A percentile compares a stretch with the other conserved stretches of the same genome.
These are phyloP conservation scores for Trichaptum fuscoviolaceum DNA, from an alignment of 768 basidiomycete genomes.

Conservation along the genomic window DNA sequence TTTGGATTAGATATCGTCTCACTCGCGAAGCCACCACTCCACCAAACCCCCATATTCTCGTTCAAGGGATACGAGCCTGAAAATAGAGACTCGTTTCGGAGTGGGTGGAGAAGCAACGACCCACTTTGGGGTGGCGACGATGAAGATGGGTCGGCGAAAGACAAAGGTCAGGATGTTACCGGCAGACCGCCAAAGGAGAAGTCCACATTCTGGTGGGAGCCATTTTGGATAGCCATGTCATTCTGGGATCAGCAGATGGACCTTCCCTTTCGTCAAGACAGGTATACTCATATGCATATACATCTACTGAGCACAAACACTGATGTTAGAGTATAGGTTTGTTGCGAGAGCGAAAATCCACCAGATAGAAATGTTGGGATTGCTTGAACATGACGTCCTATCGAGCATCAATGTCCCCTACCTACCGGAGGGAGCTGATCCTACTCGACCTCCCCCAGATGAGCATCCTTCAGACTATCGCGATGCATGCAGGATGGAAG, in stretches of 20 bases:
- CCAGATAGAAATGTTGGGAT: conserved; percentile 91
- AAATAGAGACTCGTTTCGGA: conserved; percentile 41
- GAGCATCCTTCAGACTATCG: conserved; percentile 30
- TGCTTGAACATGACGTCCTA: conserved; percentile 87
- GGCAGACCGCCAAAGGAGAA: conserved; percentile 30
- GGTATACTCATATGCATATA: conserved; percentile 36
- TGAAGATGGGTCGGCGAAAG: conserved; percentile 23
- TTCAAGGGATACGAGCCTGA: conserved; percentile 68
- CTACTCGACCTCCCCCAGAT: conserved; percentile 25
- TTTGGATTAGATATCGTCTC: conserved; percentile 85
- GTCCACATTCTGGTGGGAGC: conserved; percentile 83
- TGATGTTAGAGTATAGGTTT: conserved; percentile 50
- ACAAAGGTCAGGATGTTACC: conserved; percentile 22
- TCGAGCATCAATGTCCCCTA: conserved; percentile 86
- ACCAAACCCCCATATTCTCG: conserved; percentile 90
- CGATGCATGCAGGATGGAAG: conserved; percentile 46
- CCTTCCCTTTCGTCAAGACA: conserved; percentile 71
- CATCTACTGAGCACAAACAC: background rate
- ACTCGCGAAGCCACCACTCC: conserved; percentile 86
- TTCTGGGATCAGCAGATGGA: conserved; percentile 90
- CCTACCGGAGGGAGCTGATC: conserved; percentile 42
- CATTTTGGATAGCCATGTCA: conserved; percentile 76
- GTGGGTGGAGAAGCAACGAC: conserved; percentile 47
- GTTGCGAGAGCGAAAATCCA: conserved; percentile 95
- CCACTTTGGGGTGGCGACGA: conserved; percentile 75